phyloP scores from a whole-genome alignment of 176 grass and related monocot genomes.

The Aechmea fasciata region DNA sequence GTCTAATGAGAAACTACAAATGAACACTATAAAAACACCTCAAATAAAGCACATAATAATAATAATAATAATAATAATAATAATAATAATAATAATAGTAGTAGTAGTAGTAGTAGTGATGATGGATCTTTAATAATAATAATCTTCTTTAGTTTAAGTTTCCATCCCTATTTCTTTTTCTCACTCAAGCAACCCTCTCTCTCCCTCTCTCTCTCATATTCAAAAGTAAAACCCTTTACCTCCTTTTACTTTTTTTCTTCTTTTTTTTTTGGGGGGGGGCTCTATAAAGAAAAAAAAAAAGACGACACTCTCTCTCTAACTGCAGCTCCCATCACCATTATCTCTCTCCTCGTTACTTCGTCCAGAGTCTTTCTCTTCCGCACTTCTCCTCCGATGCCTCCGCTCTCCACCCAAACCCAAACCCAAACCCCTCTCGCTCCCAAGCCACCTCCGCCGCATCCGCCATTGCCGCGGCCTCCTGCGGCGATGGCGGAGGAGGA shows the following conservation, averaged over 20 bases:
- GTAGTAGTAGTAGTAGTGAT: too few species aligned
- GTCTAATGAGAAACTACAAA: too few species aligned
- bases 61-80: too few species aligned
- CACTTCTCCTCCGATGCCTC: conserved; percentile 19
- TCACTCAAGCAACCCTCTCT: too few species aligned
- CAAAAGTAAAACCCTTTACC: neutral
- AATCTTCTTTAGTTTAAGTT: too few species aligned
- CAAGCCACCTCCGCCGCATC: neutral
- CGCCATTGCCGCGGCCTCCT: neutral
- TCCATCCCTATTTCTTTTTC: too few species aligned
- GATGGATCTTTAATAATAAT: too few species aligned
- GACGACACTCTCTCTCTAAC: neutral
- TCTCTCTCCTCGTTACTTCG: conserved; percentile 14
- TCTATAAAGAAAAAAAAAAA: neutral
- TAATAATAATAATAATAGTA: too few species aligned
- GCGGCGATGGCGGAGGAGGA: neutral
- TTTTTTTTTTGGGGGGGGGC: neutral
- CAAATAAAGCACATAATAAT: too few species aligned
- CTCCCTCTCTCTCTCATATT: too few species aligned
- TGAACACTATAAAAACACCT: too few species aligned
- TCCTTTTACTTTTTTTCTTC: neutral
- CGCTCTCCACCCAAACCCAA: neutral
- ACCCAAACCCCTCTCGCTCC: neutral
- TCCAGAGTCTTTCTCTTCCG: conserved; percentile 3
- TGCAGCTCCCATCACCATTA: neutral